phyloP scores from a whole-genome alignment of 169 alveolate species.

The Sarcocystis neurona region DNA sequence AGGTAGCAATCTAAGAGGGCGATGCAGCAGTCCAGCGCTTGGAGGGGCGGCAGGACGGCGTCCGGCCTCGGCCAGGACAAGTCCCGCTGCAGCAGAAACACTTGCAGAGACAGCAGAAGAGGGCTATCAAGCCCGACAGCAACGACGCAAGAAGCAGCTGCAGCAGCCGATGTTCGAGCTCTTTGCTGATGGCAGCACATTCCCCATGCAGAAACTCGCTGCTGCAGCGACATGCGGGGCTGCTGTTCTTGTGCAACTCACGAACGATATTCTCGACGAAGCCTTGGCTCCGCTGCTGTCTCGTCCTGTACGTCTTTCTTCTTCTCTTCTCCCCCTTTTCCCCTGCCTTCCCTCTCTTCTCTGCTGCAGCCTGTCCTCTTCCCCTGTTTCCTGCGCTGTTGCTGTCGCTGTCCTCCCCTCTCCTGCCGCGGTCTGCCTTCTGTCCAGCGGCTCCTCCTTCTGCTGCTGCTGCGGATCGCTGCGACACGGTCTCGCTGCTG shows the following conservation, averaged over 20 bases:
- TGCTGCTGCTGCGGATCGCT: neutral
- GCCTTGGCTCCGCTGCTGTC: constrained; percentile 92
- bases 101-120: too few relatives aligned
- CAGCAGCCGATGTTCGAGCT: constrained; percentile 72
- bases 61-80: too few relatives aligned
- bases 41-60: too few relatives aligned
- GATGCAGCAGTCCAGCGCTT: too few relatives aligned
- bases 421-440: neutral
- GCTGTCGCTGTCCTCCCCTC: too few relatives aligned
- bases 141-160: constrained; percentile 83
- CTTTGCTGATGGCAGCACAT: constrained; percentile 79
- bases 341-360: neutral
- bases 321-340: neutral
- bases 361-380: too few relatives aligned
- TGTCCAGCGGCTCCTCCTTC: neutral
- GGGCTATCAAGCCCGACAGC: too few relatives aligned
- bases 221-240: constrained; percentile 89
- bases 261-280: constrained; percentile 94
- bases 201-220: constrained; percentile 88
- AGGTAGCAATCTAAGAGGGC: too few relatives aligned
- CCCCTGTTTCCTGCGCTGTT: neutral
- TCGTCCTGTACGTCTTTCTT: constrained; percentile 31
- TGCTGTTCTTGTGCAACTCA: constrained; percentile 90
- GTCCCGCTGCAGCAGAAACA: too few relatives aligned
- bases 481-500: too few relatives aligned